Percentiles rank a stretch among this genome's conserved stretches.
Conservation (phyloP, 768 basidiomycete species). For the Tulasnella calospora region DNA sequence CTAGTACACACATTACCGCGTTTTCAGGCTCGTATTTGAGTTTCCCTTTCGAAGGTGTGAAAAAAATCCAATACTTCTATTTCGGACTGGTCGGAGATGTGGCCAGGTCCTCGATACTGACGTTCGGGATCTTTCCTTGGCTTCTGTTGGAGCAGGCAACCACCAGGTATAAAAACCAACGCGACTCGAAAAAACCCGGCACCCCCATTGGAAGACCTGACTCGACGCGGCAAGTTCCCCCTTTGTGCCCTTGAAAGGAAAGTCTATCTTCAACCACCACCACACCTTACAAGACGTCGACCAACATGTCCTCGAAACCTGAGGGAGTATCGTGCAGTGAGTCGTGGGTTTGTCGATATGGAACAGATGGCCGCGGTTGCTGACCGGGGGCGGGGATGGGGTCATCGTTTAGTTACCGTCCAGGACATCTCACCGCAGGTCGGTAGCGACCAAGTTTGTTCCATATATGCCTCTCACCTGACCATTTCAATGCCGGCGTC, state of each 20-base stretch:
- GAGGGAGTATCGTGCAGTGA: slow-evolving; percentile 20
- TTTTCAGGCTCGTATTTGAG: background rate
- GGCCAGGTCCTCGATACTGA: background rate
- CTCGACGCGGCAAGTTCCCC: background rate
- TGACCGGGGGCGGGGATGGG: background rate
- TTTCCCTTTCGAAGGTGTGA: background rate
- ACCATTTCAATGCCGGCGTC: background rate
- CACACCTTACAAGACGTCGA: background rate
- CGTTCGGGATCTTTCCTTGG: background rate
- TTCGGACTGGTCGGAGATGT: background rate
- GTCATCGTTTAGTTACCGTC: slow-evolving; percentile 17
- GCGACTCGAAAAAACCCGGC: background rate
- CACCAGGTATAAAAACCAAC: background rate
- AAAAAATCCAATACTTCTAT: background rate
- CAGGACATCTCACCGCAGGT: slow-evolving; percentile 25
- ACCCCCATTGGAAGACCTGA: background rate
- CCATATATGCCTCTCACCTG: background rate
- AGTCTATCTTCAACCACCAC: background rate
- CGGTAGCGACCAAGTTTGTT: background rate
- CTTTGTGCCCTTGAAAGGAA: slow-evolving; percentile 12
- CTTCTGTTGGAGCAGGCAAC: background rate
- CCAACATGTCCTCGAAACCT: slow-evolving; percentile 4
- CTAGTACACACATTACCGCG: slow-evolving; percentile 4
- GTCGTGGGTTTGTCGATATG: background rate
- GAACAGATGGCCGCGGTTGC: background rate